A percentile compares a stretch with the other conserved stretches of the same genome.
Evolutionary conservation across 1,139 yeast species (phyloP).

Genomic region (Wickerhamiella infanticola): DNA sequence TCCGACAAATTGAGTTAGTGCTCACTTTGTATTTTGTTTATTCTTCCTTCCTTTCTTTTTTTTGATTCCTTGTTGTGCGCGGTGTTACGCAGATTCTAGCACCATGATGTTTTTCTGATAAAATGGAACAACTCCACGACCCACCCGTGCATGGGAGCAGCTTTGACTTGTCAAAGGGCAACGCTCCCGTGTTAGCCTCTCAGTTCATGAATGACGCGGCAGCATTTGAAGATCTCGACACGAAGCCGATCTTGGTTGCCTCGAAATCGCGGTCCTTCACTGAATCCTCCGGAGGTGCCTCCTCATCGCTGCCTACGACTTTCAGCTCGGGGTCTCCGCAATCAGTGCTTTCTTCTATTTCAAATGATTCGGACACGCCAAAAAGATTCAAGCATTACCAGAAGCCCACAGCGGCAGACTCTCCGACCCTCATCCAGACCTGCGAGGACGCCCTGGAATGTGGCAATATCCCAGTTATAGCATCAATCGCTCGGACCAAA

Average conservation of each 20-base stretch:
- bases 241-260: neutral
- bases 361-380: neutral
- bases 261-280: neutral
- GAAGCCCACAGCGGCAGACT: conserved; percentile 24
- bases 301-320: conserved; percentile 30
- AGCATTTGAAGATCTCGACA: neutral
- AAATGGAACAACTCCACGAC: neutral
- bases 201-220: neutral
- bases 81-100: neutral
- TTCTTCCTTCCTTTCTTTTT: neutral
- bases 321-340: conserved; percentile 20
- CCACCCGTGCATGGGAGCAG: neutral
- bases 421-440: conserved; percentile 20
- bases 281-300: conserved; percentile 25
- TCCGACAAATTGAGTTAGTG: no score
- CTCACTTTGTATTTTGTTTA: no score
- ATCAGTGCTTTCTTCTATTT: neutral
- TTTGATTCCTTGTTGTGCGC: neutral
- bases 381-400: conserved; percentile 24
- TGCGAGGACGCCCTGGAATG: conserved; percentile 31
- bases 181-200: neutral
- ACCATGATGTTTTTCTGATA: neutral
- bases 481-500: conserved; percentile 63
- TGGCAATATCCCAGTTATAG: conserved; percentile 51
- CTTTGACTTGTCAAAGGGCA: no score